Evolutionary conservation across 192 early-diverging fungal genomes (phyloP), one percentile per base, ranked within the genome.

Genomic region (Cladochytrium replicatum): DNA sequence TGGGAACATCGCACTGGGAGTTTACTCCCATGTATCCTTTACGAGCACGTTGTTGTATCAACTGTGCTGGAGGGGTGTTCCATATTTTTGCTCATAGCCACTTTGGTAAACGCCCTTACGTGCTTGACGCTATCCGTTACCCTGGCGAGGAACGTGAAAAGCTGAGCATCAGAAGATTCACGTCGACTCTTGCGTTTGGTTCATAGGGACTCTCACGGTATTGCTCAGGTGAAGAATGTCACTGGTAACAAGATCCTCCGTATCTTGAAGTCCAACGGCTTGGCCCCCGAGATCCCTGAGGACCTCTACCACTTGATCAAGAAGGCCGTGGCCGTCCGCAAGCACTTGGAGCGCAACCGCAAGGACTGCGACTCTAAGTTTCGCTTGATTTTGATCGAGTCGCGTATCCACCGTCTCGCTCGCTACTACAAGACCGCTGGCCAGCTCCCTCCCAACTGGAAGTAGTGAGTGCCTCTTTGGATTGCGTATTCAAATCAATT

Each of bases 171-270:
- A n/a, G n/a, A n/a, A n/a, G n/a, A n/a, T n/a, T n/a, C n/a, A n/a
- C n/a, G n/a, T n/a, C n/a, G n/a, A n/a, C n/a, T n/a, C n/a, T n/a
- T 24, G 28, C 31, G 41, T 8, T n/a, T n/a, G n/a, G n/a, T n/a
- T 29, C 50, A 5, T 26, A 64, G 95, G 77, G 95, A 99, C 74
- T 84, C 87, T 53, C 89, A 96, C 68, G 95, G 95, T 69, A 82
- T 99, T 53, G 86, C 95, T 58, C 91, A 93, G 72, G 95, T 99
- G 70, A 81, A 80, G 62, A 77, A 74, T 70, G 86, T 99, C 63
- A 99, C 95, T 64, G 92, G 93, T 68, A 99, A 93, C 89, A 96
- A 99, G 88, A 81, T 99, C 53, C 84, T 96, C 60, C 91, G 95
- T 78, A 96, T 99, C 72, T 81, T 99, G 58, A 93, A 91, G 78